These are phyloP conservation scores for Blastomyces parvus DNA, from an alignment of 2,329 filamentous ascomycete species.

Conservation along the genomic window DNA sequence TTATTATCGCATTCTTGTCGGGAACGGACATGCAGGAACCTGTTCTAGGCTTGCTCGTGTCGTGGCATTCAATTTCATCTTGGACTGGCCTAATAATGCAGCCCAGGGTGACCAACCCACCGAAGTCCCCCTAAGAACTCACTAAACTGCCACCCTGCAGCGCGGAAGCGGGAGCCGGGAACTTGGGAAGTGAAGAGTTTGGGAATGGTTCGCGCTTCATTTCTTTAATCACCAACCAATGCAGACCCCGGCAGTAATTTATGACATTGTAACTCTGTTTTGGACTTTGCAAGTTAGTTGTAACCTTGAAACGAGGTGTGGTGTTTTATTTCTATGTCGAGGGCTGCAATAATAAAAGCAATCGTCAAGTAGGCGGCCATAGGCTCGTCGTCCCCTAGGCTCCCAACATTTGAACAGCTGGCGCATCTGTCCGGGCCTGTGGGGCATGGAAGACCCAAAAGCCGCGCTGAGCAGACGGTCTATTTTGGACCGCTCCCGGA, in stretches of 20 bases:
- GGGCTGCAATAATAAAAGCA: too few relatives aligned
- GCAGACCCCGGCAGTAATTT: neutral
- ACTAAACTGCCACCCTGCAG: constrained; percentile 1
- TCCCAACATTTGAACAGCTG: too few relatives aligned
- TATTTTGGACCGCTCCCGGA: neutral
- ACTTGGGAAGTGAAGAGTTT: neutral
- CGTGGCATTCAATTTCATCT: constrained; percentile 3
- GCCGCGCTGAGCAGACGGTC: neutral
- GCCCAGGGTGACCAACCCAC: neutral
- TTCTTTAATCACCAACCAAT: neutral
- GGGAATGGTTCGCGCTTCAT: neutral
- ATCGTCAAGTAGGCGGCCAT: too few relatives aligned
- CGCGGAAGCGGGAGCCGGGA: constrained; percentile 2
- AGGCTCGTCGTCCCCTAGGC: too few relatives aligned
- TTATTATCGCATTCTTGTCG: neutral
- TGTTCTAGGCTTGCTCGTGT: neutral
- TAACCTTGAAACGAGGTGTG: neutral
- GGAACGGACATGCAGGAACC: constrained; percentile 7
- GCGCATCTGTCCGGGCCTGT: neutral
- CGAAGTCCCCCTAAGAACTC: neutral
- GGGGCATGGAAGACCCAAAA: neutral
- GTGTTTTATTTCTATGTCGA: neutral
- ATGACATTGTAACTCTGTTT: neutral
- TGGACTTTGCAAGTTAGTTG: neutral
- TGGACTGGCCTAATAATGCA: neutral